These are phyloP conservation scores for Escallonia herrerae DNA, from an alignment of 129 eudicot species.

Conservation along the genomic window DNA sequence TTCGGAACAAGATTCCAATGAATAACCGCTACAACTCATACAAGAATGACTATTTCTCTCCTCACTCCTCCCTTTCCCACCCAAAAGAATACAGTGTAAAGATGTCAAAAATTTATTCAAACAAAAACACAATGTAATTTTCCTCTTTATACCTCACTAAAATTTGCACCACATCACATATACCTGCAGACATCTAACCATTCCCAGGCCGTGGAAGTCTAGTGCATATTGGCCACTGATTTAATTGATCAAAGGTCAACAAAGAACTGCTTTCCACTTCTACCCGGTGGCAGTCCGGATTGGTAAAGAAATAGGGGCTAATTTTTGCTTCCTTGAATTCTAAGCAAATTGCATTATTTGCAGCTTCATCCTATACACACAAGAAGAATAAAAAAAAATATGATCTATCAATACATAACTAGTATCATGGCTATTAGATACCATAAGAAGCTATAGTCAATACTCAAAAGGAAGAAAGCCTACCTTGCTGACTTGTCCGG, in stretches of 20 bases:
- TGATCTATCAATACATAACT: too few species aligned
- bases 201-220: not conserved
- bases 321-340: not conserved
- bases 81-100: conserved; percentile 5
- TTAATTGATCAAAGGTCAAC: conserved; percentile 1
- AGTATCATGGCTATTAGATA: too few species aligned
- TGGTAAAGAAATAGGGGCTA: not conserved
- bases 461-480: too few species aligned
- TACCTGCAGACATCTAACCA: too few species aligned
- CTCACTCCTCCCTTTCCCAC: not conserved
- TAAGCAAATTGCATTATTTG: conserved; percentile 1
- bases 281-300: not conserved
- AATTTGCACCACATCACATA: too few species aligned
- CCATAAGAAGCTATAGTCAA: too few species aligned
- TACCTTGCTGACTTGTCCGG: too few species aligned
- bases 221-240: not conserved
- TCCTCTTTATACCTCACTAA: conserved; percentile 8
- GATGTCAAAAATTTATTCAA: conserved; percentile 1
- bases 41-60: not conserved
- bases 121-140: not conserved
- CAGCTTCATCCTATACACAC: conserved; percentile 2
- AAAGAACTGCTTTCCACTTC: conserved; percentile 6
- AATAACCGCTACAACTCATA: not conserved
- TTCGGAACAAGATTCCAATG: not conserved
- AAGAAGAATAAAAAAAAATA: not conserved